These are phyloP conservation scores for Spencermartinsiella ligniputridi DNA, from an alignment of 1,139 yeast genomes.

Conservation along the genomic window DNA sequence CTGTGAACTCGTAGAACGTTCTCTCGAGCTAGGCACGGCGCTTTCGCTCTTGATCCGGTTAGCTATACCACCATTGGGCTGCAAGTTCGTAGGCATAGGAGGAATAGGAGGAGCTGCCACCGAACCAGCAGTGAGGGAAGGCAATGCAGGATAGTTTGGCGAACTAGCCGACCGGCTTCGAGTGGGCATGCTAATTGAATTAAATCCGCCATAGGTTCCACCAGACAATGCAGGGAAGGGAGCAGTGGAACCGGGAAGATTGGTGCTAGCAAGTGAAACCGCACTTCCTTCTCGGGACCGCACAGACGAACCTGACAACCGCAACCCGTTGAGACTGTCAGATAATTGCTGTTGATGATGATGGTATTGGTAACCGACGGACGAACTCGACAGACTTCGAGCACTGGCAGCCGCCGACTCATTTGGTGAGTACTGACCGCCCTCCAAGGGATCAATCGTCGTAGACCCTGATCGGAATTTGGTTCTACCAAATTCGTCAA, in stretches of 20 bases:
- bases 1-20: constrained; percentile 8
- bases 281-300: constrained; percentile 14
- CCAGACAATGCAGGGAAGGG: constrained; percentile 6
- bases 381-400: constrained; percentile 3
- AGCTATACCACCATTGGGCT: constrained; percentile 5
- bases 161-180: constrained; percentile 22
- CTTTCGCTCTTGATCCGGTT: constrained; percentile 23
- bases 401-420: constrained; percentile 2
- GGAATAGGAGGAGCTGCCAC: constrained; percentile 5
- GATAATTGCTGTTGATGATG: constrained; percentile 12
- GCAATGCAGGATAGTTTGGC: constrained; percentile 8
- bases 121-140: constrained; percentile 1
- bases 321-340: constrained; percentile 9
- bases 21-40: constrained; percentile 9
- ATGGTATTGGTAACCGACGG: constrained; percentile 4
- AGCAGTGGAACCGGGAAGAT: constrained; percentile 1
- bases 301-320: constrained; percentile 3
- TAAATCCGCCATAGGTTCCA: not conserved
- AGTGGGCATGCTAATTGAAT: constrained; percentile 5
- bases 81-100: constrained; percentile 3
- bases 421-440: constrained; percentile 2
- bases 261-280: constrained; percentile 7
- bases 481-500: constrained; percentile 9
- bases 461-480: constrained; percentile 1
- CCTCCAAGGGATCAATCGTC: not conserved